Evolutionary conservation across 495 filamentous ascomycete genomes (phyloP).

Genomic region (Chaetomium fimeti): DNA sequence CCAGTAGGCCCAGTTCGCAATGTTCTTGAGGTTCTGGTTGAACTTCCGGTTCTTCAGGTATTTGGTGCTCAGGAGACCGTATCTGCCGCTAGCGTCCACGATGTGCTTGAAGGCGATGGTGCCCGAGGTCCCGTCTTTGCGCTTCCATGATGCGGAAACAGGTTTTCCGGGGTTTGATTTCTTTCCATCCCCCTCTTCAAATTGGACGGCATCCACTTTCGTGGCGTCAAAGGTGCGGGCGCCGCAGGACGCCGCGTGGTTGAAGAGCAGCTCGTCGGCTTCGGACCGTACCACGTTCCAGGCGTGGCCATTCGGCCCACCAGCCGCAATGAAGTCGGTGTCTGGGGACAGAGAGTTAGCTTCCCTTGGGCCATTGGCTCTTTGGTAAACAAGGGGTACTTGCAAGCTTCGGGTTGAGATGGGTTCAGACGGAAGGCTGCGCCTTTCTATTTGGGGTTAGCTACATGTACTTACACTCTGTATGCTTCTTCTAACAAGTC

Average conservation of each 20-base stretch:
- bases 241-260: slow-evolving; percentile 48
- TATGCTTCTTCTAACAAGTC: background rate
- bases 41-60: slow-evolving; percentile 46
- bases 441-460: slow-evolving; percentile 30
- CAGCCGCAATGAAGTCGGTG: slow-evolving; percentile 51
- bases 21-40: slow-evolving; percentile 45
- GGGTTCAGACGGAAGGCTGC: slow-evolving; percentile 48
- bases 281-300: slow-evolving; percentile 58
- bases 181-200: slow-evolving; percentile 11
- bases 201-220: slow-evolving; percentile 45
- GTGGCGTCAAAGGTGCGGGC: slow-evolving; percentile 48
- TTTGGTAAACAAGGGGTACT: slow-evolving; percentile 5
- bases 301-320: slow-evolving; percentile 44
- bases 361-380: background rate
- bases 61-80: slow-evolving; percentile 42
- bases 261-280: slow-evolving; percentile 51
- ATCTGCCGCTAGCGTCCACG: slow-evolving; percentile 47
- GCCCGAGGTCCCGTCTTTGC: slow-evolving; percentile 44
- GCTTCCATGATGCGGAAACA: slow-evolving; percentile 46
- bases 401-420: slow-evolving; percentile 37
- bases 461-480: background rate
- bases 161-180: slow-evolving; percentile 41
- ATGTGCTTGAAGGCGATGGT: slow-evolving; percentile 45
- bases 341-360: background rate
- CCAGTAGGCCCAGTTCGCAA: slow-evolving; percentile 51